A percentile compares a stretch with the other conserved stretches of the same genome.
Conservation (phyloP, 306 rosid genomes). For the Ormosia emarginata region DNA sequence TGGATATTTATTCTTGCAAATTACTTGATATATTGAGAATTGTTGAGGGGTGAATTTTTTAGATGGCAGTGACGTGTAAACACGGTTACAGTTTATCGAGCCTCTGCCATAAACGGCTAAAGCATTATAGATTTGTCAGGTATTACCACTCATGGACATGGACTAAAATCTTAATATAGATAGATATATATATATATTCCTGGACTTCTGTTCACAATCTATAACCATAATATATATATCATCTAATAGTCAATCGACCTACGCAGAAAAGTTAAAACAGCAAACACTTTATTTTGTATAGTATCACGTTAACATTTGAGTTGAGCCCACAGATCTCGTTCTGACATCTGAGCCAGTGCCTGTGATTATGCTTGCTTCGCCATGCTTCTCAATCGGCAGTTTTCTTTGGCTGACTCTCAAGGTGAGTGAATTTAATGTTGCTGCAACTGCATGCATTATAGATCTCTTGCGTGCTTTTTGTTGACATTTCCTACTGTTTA, state of each 20-base stretch:
- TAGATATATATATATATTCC: too few relatives aligned
- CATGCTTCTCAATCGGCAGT: constrained; percentile 38
- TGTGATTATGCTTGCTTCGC: constrained; percentile 47
- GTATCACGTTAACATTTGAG: constrained; percentile 43
- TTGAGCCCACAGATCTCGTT: constrained; percentile 58
- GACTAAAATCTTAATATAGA: too few relatives aligned
- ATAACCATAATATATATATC: too few relatives aligned
- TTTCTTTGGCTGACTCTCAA: constrained; percentile 55
- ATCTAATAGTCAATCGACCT: too few relatives aligned
- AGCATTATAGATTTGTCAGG: too few relatives aligned
- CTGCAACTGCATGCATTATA: not conserved
- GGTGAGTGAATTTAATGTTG: constrained; percentile 30
- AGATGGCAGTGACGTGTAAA: not conserved
- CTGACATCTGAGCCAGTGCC: constrained; percentile 37
- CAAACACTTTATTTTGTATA: too few relatives aligned
- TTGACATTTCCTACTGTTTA: not conserved
- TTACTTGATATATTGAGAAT: not conserved
- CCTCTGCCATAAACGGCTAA: too few relatives aligned
- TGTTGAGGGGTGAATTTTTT: not conserved
- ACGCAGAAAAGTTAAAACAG: too few relatives aligned
- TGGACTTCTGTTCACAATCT: too few relatives aligned
- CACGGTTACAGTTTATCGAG: too few relatives aligned
- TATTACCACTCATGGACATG: too few relatives aligned
- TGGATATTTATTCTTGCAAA: not conserved
- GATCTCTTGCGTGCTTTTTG: not conserved